A percentile compares a stretch with the other conserved stretches of the same genome.
Evolutionary conservation across 2,329 filamentous ascomycete genomes (phyloP).

Genomic region (Cercospora sp.): DNA sequence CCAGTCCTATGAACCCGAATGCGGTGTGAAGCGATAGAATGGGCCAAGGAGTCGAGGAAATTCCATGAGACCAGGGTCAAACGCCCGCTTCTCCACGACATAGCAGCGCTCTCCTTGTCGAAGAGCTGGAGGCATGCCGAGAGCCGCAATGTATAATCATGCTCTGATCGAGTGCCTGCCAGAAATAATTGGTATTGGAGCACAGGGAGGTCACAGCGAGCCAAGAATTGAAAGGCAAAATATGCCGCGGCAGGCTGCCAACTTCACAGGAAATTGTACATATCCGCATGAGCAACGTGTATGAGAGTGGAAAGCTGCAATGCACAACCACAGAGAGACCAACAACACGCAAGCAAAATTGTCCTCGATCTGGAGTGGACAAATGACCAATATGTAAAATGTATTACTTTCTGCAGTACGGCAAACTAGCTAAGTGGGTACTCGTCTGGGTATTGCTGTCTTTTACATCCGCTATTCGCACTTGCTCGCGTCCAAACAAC

Average conservation of each 20-base stretch:
- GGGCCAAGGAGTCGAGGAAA: no score
- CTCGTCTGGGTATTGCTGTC: constrained; percentile 30
- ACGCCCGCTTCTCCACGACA: background rate
- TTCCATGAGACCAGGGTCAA: background rate
- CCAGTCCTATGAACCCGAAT: constrained; percentile 47
- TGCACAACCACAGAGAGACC: background rate
- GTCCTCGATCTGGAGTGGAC: background rate
- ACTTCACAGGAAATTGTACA: background rate
- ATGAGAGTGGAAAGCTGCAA: background rate
- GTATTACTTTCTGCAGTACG: constrained; percentile 25
- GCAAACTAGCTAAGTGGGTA: constrained; percentile 26
- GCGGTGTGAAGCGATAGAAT: constrained; percentile 51
- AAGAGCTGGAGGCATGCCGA: background rate
- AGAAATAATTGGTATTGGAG: background rate
- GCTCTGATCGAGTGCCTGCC: background rate
- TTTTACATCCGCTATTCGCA: constrained; percentile 22
- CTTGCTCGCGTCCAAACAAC: constrained; percentile 12
- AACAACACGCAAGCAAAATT: background rate
- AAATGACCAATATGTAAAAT: constrained; percentile 11
- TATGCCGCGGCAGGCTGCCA: background rate
- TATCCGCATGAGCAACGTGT: background rate
- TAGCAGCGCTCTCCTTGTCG: background rate
- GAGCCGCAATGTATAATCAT: background rate
- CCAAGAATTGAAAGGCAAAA: background rate
- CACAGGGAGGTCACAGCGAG: background rate